Base-by-base conservation (phyloP, 2,329 filamentous ascomycete genomes). In the Metarhizium humberi region DNA sequence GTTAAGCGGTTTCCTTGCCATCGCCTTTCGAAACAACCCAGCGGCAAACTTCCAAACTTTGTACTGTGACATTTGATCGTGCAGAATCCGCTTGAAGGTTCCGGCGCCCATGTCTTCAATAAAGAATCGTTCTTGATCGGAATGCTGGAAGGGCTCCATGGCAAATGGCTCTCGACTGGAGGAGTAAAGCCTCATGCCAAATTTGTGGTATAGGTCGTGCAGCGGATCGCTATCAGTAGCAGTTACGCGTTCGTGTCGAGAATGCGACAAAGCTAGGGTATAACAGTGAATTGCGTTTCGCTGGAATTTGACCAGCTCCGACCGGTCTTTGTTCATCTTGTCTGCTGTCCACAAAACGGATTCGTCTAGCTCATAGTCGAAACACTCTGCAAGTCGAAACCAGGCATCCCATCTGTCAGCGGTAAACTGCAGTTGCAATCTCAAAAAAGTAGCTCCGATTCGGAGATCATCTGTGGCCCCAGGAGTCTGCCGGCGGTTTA, bases 291-390 rank as follows among this genome's bases (percentile, higher is more conserved):
- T 92, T 1, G 90, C 86, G 63, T 83, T 84, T 36, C 90, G 82
- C 67, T 96, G 90, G 58, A 88, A 81, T 52, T 82, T 84, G 29
- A 90, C 80, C 48, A 95, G 71, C 56, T 95, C 90, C 4, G 76
- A 73, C 55, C 87, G 84, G 63, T 87, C 86, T 66, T 88, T 92
- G 71, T 95, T 95, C 71, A 95, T 86, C 70, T 95, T 95, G 62
- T 95, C 90, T 1, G 90, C 88, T 20, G 86, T 88, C 91, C 91
- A 95, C 5, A 92, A 81, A 5, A 95, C 88, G 6, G 86, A 83
- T 68, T 96, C 91, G 59, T 96, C 91, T 14, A 95, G 75, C 63
- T 95, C 90, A 52, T 89, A 87, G 69, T 96, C 91, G 64, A 90
- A 92, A 51, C 88, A 90, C 68, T 95, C 90, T 0, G 87, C 91